Evolutionary conservation across 306 rosid genomes (phyloP).

Genomic region (Medicago ruthenica): DNA sequence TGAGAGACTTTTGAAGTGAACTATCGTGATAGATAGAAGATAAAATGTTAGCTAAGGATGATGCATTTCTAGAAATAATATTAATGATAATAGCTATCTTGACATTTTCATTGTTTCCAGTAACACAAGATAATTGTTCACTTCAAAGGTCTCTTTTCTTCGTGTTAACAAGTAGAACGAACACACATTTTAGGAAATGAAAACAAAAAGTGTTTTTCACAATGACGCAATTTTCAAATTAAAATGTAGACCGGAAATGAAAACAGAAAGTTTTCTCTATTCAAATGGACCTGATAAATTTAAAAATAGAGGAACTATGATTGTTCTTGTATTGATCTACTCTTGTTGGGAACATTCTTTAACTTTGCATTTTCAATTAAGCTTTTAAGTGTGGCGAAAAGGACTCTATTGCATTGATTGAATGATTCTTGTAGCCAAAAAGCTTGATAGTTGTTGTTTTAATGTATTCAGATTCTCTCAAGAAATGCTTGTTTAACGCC

Average conservation of each 20-base stretch:
- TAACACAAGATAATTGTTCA: too few relatives aligned
- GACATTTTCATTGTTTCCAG: too few relatives aligned
- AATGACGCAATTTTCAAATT: too few relatives aligned
- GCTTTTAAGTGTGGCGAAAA: neutral
- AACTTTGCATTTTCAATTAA: neutral
- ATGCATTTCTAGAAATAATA: too few relatives aligned
- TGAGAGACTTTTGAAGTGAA: too few relatives aligned
- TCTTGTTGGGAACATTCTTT: constrained; percentile 23
- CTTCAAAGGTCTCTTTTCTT: too few relatives aligned
- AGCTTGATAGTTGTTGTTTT: constrained; percentile 8
- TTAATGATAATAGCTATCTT: too few relatives aligned
- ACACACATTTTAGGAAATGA: too few relatives aligned
- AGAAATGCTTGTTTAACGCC: constrained; percentile 60
- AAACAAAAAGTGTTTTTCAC: too few relatives aligned
- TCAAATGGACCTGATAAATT: neutral
- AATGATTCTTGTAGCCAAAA: neutral
- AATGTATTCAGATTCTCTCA: constrained; percentile 61
- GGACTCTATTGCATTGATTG: neutral
- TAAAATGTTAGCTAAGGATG: too few relatives aligned
- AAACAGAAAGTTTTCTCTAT: neutral
- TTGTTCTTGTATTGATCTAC: neutral
- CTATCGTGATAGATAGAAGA: too few relatives aligned
- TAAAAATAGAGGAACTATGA: neutral
- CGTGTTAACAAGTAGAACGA: too few relatives aligned
- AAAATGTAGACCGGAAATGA: neutral